Percentiles rank a stretch among this genome's conserved stretches.
phyloP scores from a whole-genome alignment of 225 moss, liverwort and hornwort species.

The Physcomitrium patens region DNA sequence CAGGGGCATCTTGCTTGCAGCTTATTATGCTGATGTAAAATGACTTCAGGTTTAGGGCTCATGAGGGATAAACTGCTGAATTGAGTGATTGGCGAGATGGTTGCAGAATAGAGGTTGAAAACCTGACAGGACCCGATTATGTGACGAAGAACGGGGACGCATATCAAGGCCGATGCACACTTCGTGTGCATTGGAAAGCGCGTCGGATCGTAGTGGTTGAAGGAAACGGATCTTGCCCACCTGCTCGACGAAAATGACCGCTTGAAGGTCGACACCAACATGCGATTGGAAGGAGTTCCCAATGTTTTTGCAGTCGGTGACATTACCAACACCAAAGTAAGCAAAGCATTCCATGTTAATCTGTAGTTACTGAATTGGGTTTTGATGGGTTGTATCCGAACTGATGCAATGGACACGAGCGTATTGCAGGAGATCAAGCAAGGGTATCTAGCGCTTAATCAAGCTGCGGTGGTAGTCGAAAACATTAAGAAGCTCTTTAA shows the following conservation, averaged over 20 bases:
- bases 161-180: conserved; percentile 69
- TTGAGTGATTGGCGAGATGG: neutral
- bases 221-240: conserved; percentile 50
- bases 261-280: conserved; percentile 61
- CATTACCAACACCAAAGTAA: conserved; percentile 74
- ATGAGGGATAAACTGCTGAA: conserved; percentile 4
- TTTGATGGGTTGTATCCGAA: neutral
- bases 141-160: conserved; percentile 70
- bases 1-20: too few species aligned
- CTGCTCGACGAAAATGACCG: conserved; percentile 61
- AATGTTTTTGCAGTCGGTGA: conserved; percentile 86
- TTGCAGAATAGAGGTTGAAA: conserved; percentile 47
- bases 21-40: too few species aligned
- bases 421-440: conserved; percentile 85
- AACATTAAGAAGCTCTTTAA: conserved; percentile 74
- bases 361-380: neutral
- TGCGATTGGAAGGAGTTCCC: conserved; percentile 53
- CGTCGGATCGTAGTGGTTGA: conserved; percentile 72
- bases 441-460: conserved; percentile 64
- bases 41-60: neutral
- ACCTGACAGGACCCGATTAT: conserved; percentile 50
- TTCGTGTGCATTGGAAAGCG: conserved; percentile 80
- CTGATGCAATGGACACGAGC: neutral
- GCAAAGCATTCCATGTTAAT: neutral
- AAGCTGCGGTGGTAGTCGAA: conserved; percentile 56